Base-by-base conservation (phyloP, 257 asterid genomes). In the Pogostemon cablin region DNA sequence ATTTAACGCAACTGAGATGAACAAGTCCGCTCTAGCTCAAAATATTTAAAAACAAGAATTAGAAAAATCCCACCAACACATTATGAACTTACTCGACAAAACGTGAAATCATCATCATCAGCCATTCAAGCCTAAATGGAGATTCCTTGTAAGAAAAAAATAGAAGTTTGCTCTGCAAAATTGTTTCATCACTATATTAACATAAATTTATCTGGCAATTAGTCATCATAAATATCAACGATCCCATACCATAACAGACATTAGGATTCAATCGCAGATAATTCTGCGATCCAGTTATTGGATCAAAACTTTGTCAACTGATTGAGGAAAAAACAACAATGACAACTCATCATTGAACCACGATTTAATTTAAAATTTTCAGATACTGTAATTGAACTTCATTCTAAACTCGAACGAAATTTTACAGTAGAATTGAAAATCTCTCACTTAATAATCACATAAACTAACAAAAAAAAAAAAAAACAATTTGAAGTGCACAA, bases 41-140 rank as follows among this genome's bases (percentile, higher is more conserved):
- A 6, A 44, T 41, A 44, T 44, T 1, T 44, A 8, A 5, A 44
- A 44, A 5, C 11, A 44, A 1, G 2, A 44, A 25, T 1, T 25
- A 25, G 32, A 25, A 25, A 25, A 25, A 25, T 44, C 3, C 50
- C 50, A 8, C 11, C 50, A 44, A 44, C 12, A 5, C 50, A 52
- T 41, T 11, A 62, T 12, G 52, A 72, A 72, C 89, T 84, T 77
- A 89, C 96, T 42, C 49, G 85, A 75, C 87, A 82, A 79, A 88
- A 90, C 63, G 96, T 86, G 82, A 90, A 88, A 72, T 85, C 96
- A 55, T 84, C 95, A 47, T 82, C 87, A 69, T 72, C 70, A 34
- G 84, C 90, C 95, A 87, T 85, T 60, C 41, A 65, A 37, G 71
- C 72, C 40, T 72, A 39, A 9, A 3, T 56, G 74, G 62, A 40